phyloP scores from a whole-genome alignment of 495 filamentous ascomycete species.

The Aspergillus coremiiformis region DNA sequence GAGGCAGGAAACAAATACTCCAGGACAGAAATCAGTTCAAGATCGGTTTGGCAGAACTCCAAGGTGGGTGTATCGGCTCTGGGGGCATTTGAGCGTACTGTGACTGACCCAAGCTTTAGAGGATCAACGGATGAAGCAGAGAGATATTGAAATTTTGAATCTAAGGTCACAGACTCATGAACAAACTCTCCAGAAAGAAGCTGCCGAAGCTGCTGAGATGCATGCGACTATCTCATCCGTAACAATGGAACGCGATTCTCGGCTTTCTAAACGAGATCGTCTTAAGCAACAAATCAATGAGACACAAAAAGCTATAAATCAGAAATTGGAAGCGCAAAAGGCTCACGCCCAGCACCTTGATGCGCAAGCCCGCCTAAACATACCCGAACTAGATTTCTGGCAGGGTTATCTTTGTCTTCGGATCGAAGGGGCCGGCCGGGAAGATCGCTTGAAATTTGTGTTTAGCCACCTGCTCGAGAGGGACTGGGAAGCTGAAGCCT shows the following conservation, averaged over 20 bases:
- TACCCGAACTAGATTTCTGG: conserved; percentile 94
- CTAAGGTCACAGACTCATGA: conserved; percentile 69
- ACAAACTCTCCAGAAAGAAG: conserved; percentile 77
- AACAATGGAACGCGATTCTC: conserved; percentile 65
- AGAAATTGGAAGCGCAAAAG: conserved; percentile 54
- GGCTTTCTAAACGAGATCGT: conserved; percentile 61
- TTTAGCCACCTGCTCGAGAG: conserved; percentile 77
- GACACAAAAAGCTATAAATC: conserved; percentile 60
- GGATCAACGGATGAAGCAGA: conserved; percentile 80
- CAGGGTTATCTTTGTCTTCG: conserved; percentile 78
- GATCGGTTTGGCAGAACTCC: conserved; percentile 79
- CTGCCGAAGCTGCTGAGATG: conserved; percentile 81
- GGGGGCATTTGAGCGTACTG: neutral
- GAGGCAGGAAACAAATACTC: conserved; percentile 76
- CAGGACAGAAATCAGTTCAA: conserved; percentile 92
- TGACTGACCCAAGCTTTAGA: conserved; percentile 47
- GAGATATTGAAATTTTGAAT: conserved; percentile 76
- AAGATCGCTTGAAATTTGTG: conserved; percentile 83
- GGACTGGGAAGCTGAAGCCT: conserved; percentile 83
- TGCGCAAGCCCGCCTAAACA: conserved; percentile 73
- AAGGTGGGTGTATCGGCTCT: conserved; percentile 51
- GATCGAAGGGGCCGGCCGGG: conserved; percentile 80
- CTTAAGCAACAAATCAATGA: conserved; percentile 72
- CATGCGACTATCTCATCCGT: conserved; percentile 70
- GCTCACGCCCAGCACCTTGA: conserved; percentile 59